Percentiles rank a stretch among this genome's conserved stretches.
These are phyloP conservation scores for Hirsutella rhossiliensis DNA, from an alignment of 2,329 filamentous ascomycete species.

Conservation along the genomic window DNA sequence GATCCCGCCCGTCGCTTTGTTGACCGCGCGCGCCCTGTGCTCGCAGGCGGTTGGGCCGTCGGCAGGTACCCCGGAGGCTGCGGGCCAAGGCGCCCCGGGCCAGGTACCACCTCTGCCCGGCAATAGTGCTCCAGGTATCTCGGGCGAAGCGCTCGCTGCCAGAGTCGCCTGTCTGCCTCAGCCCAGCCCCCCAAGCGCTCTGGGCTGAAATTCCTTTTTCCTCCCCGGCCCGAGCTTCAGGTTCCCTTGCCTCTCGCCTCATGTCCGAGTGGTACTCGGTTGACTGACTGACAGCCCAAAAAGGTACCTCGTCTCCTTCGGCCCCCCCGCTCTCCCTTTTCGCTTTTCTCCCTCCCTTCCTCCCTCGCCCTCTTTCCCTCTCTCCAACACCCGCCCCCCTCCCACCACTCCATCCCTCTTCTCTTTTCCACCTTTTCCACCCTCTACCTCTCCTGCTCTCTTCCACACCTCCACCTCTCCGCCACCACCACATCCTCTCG, in stretches of 20 bases:
- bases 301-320: background rate
- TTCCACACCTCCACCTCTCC: background rate
- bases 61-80: too few relatives aligned
- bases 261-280: too few relatives aligned
- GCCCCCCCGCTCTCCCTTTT: conserved; percentile 2
- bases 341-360: conserved; percentile 5
- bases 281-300: background rate
- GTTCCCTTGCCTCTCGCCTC: conserved; percentile 1
- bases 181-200: background rate
- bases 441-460: background rate
- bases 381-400: conserved; percentile 3
- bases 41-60: too few relatives aligned
- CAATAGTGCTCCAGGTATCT: too few relatives aligned
- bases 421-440: background rate
- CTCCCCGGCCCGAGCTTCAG: conserved; percentile 4
- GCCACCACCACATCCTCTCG: background rate
- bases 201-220: background rate
- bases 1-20: too few relatives aligned
- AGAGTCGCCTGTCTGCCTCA: background rate
- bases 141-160: too few relatives aligned
- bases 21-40: too few relatives aligned
- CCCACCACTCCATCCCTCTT: conserved; percentile 3
- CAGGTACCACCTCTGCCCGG: too few relatives aligned
- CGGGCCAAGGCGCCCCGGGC: too few relatives aligned
- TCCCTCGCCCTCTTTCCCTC: background rate